Conservation (phyloP, 345 rosid genomes). For the Gossypium herbaceum region DNA sequence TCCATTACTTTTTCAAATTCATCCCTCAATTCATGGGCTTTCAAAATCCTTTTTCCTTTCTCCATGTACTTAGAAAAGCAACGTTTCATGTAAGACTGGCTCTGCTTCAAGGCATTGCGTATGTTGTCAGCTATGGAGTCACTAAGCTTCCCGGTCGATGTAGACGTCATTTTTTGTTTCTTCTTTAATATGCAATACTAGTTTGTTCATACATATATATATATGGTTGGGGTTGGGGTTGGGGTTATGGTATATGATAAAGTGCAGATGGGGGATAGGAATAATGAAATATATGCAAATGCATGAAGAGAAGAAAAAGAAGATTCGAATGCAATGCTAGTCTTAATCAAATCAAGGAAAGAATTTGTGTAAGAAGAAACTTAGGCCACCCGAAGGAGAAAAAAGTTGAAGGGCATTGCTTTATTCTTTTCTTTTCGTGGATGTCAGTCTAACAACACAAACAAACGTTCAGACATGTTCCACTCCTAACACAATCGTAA, state of each 20-base stretch:
- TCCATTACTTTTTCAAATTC: constrained; percentile 12
- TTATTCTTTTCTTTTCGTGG: constrained; percentile 1
- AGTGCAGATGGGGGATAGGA: not conserved
- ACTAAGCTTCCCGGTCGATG: not conserved
- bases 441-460: not conserved
- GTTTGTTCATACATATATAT: not conserved
- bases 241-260: not conserved
- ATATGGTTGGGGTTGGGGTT: not conserved
- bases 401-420: not conserved
- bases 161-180: not conserved
- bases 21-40: constrained; percentile 11
- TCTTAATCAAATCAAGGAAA: not conserved
- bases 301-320: not conserved
- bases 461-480: not conserved
- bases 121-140: constrained; percentile 17
- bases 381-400: not conserved
- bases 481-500: too few relatives aligned
- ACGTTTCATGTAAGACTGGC: constrained; percentile 15
- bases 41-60: constrained; percentile 13
- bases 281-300: not conserved
- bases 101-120: constrained; percentile 18
- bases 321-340: not conserved
- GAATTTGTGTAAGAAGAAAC: not conserved
- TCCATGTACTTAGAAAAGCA: constrained; percentile 11
- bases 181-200: not conserved